A percentile compares a stretch with the other conserved stretches of the same genome.
Evolutionary conservation across 78 protist species (phyloP).

Genomic region (Emiliania huxleyi): DNA sequence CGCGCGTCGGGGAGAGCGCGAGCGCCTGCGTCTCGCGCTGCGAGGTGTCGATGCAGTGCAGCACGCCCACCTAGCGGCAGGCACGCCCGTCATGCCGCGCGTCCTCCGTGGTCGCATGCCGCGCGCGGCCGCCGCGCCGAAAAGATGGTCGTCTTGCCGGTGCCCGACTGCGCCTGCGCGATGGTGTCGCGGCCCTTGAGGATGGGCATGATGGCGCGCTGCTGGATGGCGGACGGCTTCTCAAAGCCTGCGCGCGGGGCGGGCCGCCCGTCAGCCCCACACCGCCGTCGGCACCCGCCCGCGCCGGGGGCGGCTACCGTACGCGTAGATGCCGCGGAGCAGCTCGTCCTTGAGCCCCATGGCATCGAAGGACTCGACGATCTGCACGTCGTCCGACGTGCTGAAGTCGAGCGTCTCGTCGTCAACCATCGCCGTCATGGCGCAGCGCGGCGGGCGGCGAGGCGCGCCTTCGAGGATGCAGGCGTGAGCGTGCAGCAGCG

Average conservation of each 20-base stretch:
- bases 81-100: no score
- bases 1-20: conserved; percentile 96
- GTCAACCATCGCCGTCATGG: no score
- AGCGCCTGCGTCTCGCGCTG: conserved; percentile 82
- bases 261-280: not conserved
- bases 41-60: conserved; percentile 51
- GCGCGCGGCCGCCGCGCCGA: no score
- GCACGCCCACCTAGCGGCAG: conserved; percentile 56
- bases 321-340: conserved; percentile 88
- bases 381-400: conserved; percentile 22
- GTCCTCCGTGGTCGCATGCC: no score
- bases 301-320: conserved; percentile 65
- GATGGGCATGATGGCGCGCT: conserved; percentile 95
- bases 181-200: conserved; percentile 92
- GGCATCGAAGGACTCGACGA: conserved; percentile 79
- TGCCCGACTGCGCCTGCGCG: conserved; percentile 81
- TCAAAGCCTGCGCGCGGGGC: conserved; percentile 77
- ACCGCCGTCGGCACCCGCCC: not conserved
- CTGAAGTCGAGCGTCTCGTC: not conserved
- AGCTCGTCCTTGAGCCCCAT: conserved; percentile 88
- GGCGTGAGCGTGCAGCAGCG: no score
- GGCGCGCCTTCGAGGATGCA: no score
- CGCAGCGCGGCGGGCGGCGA: no score
- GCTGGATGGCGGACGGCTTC: conserved; percentile 98
- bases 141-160: conserved; percentile 78